These are phyloP conservation scores for Saturnispora galanensis DNA, from an alignment of 805 yeast species.

Conservation along the genomic window DNA sequence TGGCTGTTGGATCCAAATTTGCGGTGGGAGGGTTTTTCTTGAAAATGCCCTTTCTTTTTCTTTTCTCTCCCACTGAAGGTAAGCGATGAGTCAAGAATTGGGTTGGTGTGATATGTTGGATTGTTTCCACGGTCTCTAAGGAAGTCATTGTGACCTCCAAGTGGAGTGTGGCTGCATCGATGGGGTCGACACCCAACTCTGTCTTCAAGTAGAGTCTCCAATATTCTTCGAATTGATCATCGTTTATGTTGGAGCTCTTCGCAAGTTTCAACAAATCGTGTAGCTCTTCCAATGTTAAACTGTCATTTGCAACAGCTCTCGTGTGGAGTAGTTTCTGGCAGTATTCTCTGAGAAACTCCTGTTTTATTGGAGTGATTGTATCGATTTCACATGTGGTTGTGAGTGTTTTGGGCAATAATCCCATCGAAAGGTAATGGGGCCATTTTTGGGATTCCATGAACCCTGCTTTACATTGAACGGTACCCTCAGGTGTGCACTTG, in stretches of 20 bases:
- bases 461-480: slow-evolving; percentile 63
- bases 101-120: slow-evolving; percentile 39
- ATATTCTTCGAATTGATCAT: slow-evolving; percentile 62
- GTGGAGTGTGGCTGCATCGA: slow-evolving; percentile 1
- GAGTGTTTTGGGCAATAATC: neutral
- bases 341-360: slow-evolving; percentile 64
- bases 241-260: slow-evolving; percentile 36
- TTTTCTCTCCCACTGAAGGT: slow-evolving; percentile 6
- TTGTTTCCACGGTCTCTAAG: slow-evolving; percentile 24
- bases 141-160: slow-evolving; percentile 41
- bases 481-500: slow-evolving; percentile 51
- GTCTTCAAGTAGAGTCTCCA: slow-evolving; percentile 53
- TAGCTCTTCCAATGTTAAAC: slow-evolving; percentile 65
- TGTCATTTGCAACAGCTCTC: slow-evolving; percentile 52
- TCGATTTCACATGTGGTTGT: slow-evolving; percentile 1
- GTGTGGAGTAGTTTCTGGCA: slow-evolving; percentile 45
- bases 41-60: slow-evolving; percentile 9
- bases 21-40: slow-evolving; percentile 5
- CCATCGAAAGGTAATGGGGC: slow-evolving; percentile 40
- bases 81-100: slow-evolving; percentile 9
- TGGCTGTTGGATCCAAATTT: neutral
- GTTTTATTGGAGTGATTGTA: slow-evolving; percentile 41
- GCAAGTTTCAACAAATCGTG: slow-evolving; percentile 47
- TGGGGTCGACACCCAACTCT: slow-evolving; percentile 30
- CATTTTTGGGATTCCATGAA: slow-evolving; percentile 45